Conservation (phyloP, 768 basidiomycete genomes). For the Rhizopogon roseolus region DNA sequence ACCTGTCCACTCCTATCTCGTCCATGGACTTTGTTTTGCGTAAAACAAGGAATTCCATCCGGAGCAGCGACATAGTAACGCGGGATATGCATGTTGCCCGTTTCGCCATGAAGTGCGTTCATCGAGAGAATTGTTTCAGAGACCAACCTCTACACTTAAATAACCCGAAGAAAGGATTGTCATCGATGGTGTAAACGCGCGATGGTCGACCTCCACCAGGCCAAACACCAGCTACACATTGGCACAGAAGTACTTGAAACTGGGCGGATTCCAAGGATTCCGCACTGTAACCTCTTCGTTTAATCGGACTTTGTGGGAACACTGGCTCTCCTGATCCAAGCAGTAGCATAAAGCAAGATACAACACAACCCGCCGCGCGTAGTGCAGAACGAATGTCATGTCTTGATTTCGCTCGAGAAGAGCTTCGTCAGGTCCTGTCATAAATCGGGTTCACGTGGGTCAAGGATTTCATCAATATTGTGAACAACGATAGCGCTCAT, state of each 20-base stretch:
- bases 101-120: neutral
- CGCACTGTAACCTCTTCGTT: neutral
- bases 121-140: neutral
- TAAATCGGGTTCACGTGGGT: constrained; percentile 8
- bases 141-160: constrained; percentile 18
- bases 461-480: constrained; percentile 15
- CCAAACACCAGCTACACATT: constrained; percentile 9
- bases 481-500: constrained; percentile 11
- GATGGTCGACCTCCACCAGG: constrained; percentile 10
- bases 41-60: constrained; percentile 18
- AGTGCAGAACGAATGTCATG: constrained; percentile 13
- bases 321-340: constrained; percentile 1
- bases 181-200: constrained; percentile 8
- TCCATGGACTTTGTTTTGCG: constrained; percentile 8
- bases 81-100: constrained; percentile 14
- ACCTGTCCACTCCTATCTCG: neutral
- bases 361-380: constrained; percentile 6
- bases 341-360: neutral
- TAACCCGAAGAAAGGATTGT: constrained; percentile 8
- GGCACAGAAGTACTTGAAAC: constrained; percentile 10
- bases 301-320: constrained; percentile 10
- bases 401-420: constrained; percentile 18
- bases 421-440: constrained; percentile 13
- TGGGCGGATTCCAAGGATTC: neutral
- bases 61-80: constrained; percentile 23